Base-by-base conservation (phyloP, 345 rosid genomes). In the Camelina hispida region DNA sequence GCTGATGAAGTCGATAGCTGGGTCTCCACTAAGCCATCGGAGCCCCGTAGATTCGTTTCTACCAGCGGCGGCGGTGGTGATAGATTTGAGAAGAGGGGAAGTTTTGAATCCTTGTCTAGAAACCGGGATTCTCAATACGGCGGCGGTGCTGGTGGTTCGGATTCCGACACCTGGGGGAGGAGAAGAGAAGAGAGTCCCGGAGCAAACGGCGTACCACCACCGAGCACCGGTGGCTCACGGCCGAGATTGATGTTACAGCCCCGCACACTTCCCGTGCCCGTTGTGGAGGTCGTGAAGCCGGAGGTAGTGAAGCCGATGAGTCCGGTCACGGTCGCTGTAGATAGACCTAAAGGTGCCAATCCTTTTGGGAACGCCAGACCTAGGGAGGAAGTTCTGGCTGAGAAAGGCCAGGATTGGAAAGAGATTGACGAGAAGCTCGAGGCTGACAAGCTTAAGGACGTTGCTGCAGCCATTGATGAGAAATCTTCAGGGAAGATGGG, bases 311-410 rank as follows among this genome's bases (percentile, higher is more conserved):
- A 9, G n/a, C 71, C 16, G 6, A 75, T 76, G 2, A 88, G 83
- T 61, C 91, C 91, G 0, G 87, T 81, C 66, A 85, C 0, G 7
- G 73, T 68, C 1, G 30, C n/a, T 48, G 74, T 20, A 0, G 82
- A 81, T n/a, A 95, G 77, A 60, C 87, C 93, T 2, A 91, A 80
- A 76, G 91, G 87, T 18, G 76, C 78, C 7, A 95, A 75, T 58
- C 99, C 98, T 0, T 95, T 95, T 56, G 99, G 98, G 11, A 82
- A 83, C 7, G 99, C 99, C 0, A 90, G 99, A 77, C 99, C 99
- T 0, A 87, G 99, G 53, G 99, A 95, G 81, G 97, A 89, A 73
- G 99, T 92, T 23, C 72, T 95, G 84, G 92, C 91, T 47, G 96
- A 89, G 88, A 89, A 95, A 67, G 98, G 99, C 18, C 80, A 83